Base-by-base conservation (phyloP, 2,329 filamentous ascomycete species). In the Calonectria multiphialidica region DNA sequence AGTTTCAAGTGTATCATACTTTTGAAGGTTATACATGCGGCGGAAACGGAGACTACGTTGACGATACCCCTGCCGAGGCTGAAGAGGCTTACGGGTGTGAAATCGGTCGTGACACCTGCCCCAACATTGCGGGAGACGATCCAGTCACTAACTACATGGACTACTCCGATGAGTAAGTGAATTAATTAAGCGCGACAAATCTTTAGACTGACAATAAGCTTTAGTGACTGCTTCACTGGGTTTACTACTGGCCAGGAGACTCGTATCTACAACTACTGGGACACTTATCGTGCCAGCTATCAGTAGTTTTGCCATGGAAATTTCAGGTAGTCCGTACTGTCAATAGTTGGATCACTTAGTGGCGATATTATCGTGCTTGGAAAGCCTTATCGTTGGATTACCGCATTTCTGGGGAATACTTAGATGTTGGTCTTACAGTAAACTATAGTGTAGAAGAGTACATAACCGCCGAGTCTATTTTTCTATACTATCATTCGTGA, bases 11-110 rank as follows among this genome's bases (percentile, higher is more conserved):
- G 15, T 81, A 80, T 70, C 85, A 86, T 72, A 85, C 84, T 16
- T 86, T 86, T 74, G 78, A 85, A 63, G 84, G 81, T 44, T 64
- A 69, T 16, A 75, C 75, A 49, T 82, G 82, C 73, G 76, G 40
- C 8, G 77, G 81, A 9, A 61, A n/a, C 16, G 85, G 85, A 33
- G 86, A 87, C 76, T 78, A 77, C 25, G 80, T 87, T 18, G 73
- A 80, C 61, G 86, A 87, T 67, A 87, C 85, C 23, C 83, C 85
- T 33, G 81, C 83, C 21, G 80, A 85, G 74, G 74, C 74, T 78
- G 77, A 72, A 25, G 35, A 72, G 25, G 80, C 82, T 3, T 70
- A 66, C 13, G 84, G 85, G 28, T 86, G 84, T 77, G 84, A 83
- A 59, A 69, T 72, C 28, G 78, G 80, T 2, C 78, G 77, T 68